Conservation (phyloP, 1,284 basidiomycete species). For the Ceratobasidium sp. region DNA sequence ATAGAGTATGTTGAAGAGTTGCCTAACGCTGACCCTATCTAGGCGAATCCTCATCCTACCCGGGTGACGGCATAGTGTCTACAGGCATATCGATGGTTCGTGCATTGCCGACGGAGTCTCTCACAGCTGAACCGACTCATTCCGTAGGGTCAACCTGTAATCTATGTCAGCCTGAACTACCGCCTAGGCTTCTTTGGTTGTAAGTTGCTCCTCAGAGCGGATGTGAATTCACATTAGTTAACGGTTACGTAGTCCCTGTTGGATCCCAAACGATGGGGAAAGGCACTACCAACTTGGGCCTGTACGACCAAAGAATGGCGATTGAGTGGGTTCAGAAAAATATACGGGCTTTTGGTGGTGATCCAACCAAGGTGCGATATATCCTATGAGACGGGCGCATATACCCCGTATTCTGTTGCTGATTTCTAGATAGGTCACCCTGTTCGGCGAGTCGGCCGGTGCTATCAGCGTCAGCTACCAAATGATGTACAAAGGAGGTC, state of each 20-base stretch:
- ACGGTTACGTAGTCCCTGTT: conserved; percentile 5
- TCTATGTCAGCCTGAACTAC: conserved; percentile 17
- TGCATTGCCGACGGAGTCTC: too few species aligned
- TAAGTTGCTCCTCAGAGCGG: not conserved
- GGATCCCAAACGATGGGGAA: not conserved
- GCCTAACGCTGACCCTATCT: not conserved
- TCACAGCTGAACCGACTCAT: too few species aligned
- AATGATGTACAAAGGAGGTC: conserved; percentile 10
- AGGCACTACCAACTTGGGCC: not conserved
- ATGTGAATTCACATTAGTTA: not conserved
- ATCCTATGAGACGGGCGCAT: not conserved
- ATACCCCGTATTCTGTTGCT: not conserved
- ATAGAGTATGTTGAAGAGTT: not conserved
- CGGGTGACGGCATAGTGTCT: conserved; percentile 10
- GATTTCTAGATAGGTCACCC: not conserved
- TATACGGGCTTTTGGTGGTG: conserved; percentile 60
- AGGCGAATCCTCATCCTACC: conserved; percentile 22
- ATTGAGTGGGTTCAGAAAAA: conserved; percentile 61
- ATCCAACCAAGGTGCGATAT: conserved; percentile 51
- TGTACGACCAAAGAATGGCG: conserved; percentile 48
- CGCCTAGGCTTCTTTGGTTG: conserved; percentile 13
- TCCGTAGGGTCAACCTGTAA: conserved; percentile 13
- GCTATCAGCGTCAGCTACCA: conserved; percentile 26
- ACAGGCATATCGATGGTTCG: conserved; percentile 18
- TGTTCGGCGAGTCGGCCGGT: conserved; percentile 30